A percentile compares a stretch with the other conserved stretches of the same genome.
These are phyloP conservation scores for Capsicum baccatum DNA, from an alignment of 257 asterid species.

Conservation along the genomic window DNA sequence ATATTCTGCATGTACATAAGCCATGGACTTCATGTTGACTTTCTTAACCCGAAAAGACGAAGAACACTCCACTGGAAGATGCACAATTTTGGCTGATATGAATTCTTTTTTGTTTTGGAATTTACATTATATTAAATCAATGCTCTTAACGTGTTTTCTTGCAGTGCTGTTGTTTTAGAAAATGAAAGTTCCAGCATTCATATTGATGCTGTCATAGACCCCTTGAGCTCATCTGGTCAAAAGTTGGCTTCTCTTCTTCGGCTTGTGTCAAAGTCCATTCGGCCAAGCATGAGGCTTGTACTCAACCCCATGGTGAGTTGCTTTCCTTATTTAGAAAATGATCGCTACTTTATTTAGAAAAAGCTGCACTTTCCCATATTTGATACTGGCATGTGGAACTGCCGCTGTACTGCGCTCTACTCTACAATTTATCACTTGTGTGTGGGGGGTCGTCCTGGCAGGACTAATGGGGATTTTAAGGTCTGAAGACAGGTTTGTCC, in stretches of 20 bases:
- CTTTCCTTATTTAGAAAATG: neutral
- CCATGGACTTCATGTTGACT: neutral
- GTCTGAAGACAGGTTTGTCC: conserved; percentile 13
- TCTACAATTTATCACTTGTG: neutral
- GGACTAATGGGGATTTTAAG: neutral
- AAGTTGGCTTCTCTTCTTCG: conserved; percentile 88
- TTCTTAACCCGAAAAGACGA: neutral
- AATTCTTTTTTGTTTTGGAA: neutral
- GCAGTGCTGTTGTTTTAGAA: conserved; percentile 83
- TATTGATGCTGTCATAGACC: conserved; percentile 96
- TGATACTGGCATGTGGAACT: neutral
- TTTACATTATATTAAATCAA: conserved; percentile 29
- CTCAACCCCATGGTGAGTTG: conserved; percentile 91
- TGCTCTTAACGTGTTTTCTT: conserved; percentile 37
- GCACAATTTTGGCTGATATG: conserved; percentile 19
- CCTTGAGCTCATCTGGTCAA: conserved; percentile 97
- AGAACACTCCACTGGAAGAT: neutral
- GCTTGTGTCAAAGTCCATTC: conserved; percentile 73
- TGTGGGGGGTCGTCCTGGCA: neutral
- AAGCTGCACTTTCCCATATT: neutral
- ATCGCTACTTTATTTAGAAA: neutral
- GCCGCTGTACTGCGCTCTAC: neutral
- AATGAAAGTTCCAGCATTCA: conserved; percentile 85
- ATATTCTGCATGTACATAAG: conserved; percentile 7
- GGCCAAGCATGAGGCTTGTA: conserved; percentile 94